phyloP scores from a whole-genome alignment of 495 filamentous ascomycete genomes.

The Penicillium diatomitis region DNA sequence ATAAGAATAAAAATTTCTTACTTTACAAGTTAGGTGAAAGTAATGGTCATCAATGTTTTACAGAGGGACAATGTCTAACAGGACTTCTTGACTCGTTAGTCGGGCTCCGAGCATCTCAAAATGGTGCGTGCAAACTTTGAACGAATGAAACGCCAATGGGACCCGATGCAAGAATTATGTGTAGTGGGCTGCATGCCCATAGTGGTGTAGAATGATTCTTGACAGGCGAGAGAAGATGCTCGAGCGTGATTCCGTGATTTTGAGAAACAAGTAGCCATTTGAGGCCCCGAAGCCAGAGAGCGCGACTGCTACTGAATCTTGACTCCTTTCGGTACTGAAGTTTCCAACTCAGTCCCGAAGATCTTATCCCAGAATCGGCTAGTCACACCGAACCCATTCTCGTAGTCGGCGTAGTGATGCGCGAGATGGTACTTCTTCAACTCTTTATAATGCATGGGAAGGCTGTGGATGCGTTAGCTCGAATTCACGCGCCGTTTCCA shows the following conservation, averaged over 20 bases:
- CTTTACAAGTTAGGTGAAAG: too few relatives aligned
- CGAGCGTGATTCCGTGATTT: slow-evolving; percentile 21
- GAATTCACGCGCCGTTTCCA: not conserved
- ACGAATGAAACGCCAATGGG: too few relatives aligned
- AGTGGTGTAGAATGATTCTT: too few relatives aligned
- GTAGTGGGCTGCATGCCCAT: too few relatives aligned
- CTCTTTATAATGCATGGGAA: slow-evolving; percentile 76
- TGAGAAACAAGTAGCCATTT: not conserved
- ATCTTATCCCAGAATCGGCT: slow-evolving; percentile 92
- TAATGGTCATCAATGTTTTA: too few relatives aligned
- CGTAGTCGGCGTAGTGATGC: slow-evolving; percentile 94
- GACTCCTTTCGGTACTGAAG: slow-evolving; percentile 31
- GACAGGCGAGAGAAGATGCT: slow-evolving; percentile 1
- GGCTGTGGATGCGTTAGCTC: slow-evolving; percentile 30
- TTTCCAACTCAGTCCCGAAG: slow-evolving; percentile 75
- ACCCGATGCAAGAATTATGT: too few relatives aligned
- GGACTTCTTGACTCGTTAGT: too few relatives aligned
- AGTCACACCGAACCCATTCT: slow-evolving; percentile 98
- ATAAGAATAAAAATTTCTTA: too few relatives aligned
- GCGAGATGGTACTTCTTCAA: slow-evolving; percentile 96
- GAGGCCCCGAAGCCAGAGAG: not conserved
- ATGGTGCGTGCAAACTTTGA: too few relatives aligned
- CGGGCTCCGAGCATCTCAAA: too few relatives aligned
- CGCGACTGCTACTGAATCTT: slow-evolving; percentile 45
- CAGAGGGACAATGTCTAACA: too few relatives aligned